Percentiles rank a stretch among this genome's conserved stretches.
Conservation (phyloP, 108 stramenopile genomes). For the Nitzschia putrida region DNA sequence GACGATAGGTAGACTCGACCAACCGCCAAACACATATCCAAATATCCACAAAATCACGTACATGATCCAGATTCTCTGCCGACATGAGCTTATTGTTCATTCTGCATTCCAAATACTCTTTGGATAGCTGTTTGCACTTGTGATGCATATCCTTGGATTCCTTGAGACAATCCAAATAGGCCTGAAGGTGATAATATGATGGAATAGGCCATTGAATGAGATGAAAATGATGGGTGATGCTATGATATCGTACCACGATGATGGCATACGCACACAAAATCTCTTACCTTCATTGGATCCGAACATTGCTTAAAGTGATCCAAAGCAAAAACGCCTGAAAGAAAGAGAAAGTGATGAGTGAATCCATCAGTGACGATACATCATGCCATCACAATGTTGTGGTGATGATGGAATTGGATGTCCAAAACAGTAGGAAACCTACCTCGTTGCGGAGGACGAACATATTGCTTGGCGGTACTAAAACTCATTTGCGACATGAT, state of each 20-base stretch:
- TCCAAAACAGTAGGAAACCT: slow-evolving; percentile 63
- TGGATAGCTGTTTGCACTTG: slow-evolving; percentile 78
- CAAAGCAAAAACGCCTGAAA: not conserved
- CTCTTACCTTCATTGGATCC: not conserved
- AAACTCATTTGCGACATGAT: slow-evolving; percentile 73
- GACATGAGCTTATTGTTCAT: slow-evolving; percentile 86
- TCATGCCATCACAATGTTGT: not conserved
- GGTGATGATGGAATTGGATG: not conserved
- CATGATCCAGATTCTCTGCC: slow-evolving; percentile 76
- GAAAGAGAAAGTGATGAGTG: not conserved
- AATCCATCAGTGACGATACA: no score
- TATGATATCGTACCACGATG: no score
- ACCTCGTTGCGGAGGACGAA: slow-evolving; percentile 86
- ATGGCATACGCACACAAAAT: no score
- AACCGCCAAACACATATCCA: no score
- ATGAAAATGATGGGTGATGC: not conserved
- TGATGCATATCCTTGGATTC: slow-evolving; percentile 74
- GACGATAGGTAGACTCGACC: no score
- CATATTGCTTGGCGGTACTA: slow-evolving; percentile 71
- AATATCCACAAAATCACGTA: slow-evolving; percentile 18
- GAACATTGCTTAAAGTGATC: slow-evolving; percentile 3
- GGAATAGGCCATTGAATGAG: not conserved
- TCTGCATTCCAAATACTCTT: slow-evolving; percentile 86
- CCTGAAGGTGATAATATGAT: slow-evolving; percentile 15
- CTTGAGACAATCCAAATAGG: slow-evolving; percentile 80